A percentile compares a stretch with the other conserved stretches of the same genome.
Conservation (phyloP, 306 rosid species). For the Aeschynomene evenia region DNA sequence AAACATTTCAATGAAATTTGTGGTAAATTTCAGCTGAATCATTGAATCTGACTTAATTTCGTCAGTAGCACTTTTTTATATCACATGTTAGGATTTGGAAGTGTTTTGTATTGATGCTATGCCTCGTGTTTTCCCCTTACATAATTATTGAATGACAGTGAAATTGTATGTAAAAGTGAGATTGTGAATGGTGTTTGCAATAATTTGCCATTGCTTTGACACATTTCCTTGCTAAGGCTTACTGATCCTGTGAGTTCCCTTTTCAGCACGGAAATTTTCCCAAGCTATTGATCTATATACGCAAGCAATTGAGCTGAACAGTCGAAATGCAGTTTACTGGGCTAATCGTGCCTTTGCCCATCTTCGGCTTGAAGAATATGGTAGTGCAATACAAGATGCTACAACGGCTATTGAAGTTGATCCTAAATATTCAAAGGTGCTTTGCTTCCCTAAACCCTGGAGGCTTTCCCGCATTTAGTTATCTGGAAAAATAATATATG, state of each 20-base stretch:
- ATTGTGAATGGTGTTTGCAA: constrained; percentile 21
- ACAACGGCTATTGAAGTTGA: constrained; percentile 84
- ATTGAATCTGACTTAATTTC: not conserved
- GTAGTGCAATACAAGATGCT: constrained; percentile 96
- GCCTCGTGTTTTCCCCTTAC: not conserved
- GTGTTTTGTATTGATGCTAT: not conserved
- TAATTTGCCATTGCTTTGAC: not conserved
- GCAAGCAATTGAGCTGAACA: constrained; percentile 73
- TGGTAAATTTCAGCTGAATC: not conserved
- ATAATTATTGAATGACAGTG: not conserved
- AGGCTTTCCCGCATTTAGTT: constrained; percentile 12
- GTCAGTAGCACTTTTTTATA: not conserved
- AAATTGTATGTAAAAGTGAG: not conserved
- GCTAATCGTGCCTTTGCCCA: constrained; percentile 97
- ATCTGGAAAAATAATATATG: not conserved
- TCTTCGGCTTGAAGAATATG: constrained; percentile 92
- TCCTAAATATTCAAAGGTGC: constrained; percentile 90
- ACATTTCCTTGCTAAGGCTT: not conserved
- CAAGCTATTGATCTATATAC: constrained; percentile 88
- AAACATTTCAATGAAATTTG: constrained; percentile 1
- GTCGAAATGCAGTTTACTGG: constrained; percentile 85
- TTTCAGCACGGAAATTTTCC: constrained; percentile 79
- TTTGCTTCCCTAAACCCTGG: constrained; percentile 16
- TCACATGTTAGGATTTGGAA: not conserved
- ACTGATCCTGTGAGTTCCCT: constrained; percentile 38